phyloP scores from a whole-genome alignment of 2,329 filamentous ascomycete species.

The Kalmusia sp. region DNA sequence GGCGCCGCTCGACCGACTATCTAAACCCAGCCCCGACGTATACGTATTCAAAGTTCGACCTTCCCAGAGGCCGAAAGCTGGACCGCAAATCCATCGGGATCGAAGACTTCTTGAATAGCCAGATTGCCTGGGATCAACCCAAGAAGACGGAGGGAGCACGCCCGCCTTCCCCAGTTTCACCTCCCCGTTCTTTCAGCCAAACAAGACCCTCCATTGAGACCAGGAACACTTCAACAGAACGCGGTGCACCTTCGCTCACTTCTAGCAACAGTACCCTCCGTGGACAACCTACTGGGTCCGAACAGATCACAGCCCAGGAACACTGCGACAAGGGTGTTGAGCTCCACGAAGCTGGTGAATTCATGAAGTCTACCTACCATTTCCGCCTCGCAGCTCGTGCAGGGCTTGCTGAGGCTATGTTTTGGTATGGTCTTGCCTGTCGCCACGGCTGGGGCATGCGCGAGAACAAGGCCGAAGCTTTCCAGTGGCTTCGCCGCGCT shows the following conservation, averaged over 20 bases:
- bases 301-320: constrained; percentile 81
- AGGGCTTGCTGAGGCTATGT: constrained; percentile 90
- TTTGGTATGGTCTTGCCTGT: constrained; percentile 92
- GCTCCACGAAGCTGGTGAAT: constrained; percentile 83
- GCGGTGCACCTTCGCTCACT: constrained; percentile 42
- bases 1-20: constrained; percentile 62
- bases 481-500: constrained; percentile 90
- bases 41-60: constrained; percentile 81
- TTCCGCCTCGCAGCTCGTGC: constrained; percentile 86
- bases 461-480: constrained; percentile 85
- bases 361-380: constrained; percentile 96
- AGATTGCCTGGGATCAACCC: constrained; percentile 68
- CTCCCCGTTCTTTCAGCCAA: constrained; percentile 45
- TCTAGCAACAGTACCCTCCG: constrained; percentile 55
- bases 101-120: constrained; percentile 50
- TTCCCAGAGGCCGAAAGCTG: constrained; percentile 82
- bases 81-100: constrained; percentile 62
- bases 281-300: constrained; percentile 52
- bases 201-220: constrained; percentile 25
- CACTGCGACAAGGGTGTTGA: constrained; percentile 90
- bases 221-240: constrained; percentile 29
- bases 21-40: constrained; percentile 72
- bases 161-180: constrained; percentile 48
- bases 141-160: constrained; percentile 27
- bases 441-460: constrained; percentile 98